These are phyloP conservation scores for Aureobasidium namibiae DNA, from an alignment of 2,329 filamentous ascomycete species.

Conservation along the genomic window DNA sequence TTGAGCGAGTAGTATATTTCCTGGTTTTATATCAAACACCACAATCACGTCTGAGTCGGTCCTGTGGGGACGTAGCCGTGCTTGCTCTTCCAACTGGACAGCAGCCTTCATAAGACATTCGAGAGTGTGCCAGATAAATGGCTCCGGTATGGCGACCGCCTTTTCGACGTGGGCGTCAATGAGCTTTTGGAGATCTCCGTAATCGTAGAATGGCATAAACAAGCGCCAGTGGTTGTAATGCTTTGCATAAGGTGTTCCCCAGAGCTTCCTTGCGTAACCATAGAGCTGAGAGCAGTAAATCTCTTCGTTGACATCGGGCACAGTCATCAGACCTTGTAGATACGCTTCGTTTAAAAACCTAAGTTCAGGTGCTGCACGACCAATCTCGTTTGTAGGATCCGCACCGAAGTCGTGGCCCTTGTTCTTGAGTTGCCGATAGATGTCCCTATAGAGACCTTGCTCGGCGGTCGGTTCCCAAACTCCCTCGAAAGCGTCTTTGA, in stretches of 20 bases:
- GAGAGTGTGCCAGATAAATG: not conserved
- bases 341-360: not conserved
- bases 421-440: not conserved
- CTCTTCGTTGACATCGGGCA: not conserved
- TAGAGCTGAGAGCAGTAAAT: not conserved
- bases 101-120: not conserved
- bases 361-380: not conserved
- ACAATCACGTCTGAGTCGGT: not conserved
- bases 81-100: not conserved
- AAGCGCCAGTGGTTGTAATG: not conserved
- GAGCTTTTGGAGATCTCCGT: not conserved
- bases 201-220: not conserved
- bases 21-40: not conserved
- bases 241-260: not conserved
- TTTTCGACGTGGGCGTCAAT: not conserved
- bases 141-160: not conserved
- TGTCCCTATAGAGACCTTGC: not conserved
- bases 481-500: not conserved
- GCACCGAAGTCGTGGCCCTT: not conserved
- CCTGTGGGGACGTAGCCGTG: not conserved
- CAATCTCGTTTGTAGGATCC: not conserved
- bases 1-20: not conserved
- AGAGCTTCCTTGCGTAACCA: not conserved
- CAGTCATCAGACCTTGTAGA: not conserved
- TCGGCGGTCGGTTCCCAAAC: not conserved